Evolutionary conservation across 805 yeast genomes (phyloP), one percentile per base, ranked within the genome.

Genomic region (Ogataea polymorpha): DNA sequence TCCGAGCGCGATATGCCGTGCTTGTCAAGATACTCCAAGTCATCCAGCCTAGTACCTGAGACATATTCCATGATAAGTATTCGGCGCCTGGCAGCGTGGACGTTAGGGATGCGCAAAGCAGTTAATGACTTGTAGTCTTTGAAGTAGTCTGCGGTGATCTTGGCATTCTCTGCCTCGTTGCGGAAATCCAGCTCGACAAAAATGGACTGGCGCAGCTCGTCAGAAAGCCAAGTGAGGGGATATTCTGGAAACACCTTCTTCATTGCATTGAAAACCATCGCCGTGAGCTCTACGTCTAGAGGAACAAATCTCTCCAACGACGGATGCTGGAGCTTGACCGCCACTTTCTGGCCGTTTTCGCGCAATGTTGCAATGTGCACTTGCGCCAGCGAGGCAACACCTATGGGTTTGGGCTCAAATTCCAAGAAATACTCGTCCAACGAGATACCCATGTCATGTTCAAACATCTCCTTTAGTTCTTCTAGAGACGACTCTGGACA

Each of bases 251-350:
- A 93, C 9, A 86, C 80, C 48, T 75, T 74, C 56, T 80, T 79
- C 71, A 93, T 79, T 46, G 85, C 63, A 21, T 70, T 67, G 57
- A 91, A 91, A 4, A 90, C 95, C 2, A 79, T 69, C 42, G 76
- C 74, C 0, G 97, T 90, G 58, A 93, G 63, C 54, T 75, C 68
- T 2, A 93, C 80, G 64, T 93, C 99, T 17, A 93, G 63, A 0
- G 99, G 99, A 8, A 93, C 95, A 65, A 86, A 93, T 53, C 84
- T 86, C 34, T 79, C 75, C 39, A 93, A 67, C 2, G 87, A 75
- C 0, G 99, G 99, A 61, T 90, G 98, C 62, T 93, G 99, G 30
- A 91, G 75, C 57, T 93, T 93, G 16, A 93, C 96, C 1, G 99
- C 99, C 3, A 91, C 98, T 54, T 72, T 77, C 29, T 53, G 43